These are phyloP conservation scores for Monosporascus sp. DNA, from an alignment of 2,329 filamentous ascomycete genomes.

Conservation along the genomic window DNA sequence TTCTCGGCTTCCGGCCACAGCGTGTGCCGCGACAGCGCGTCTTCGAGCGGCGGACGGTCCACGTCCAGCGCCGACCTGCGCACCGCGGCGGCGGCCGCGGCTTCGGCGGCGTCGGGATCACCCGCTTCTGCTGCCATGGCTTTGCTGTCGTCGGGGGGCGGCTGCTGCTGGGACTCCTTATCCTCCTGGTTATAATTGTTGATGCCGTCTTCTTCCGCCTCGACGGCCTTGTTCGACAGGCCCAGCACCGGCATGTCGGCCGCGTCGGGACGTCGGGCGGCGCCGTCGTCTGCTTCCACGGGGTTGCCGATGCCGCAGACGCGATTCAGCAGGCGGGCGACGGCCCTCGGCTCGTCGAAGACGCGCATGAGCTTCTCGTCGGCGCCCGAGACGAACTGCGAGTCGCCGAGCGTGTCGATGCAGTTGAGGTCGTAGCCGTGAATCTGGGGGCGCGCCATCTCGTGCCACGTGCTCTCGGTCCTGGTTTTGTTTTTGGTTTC, in stretches of 20 bases:
- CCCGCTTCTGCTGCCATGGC: background rate
- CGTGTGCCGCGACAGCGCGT: slow-evolving; percentile 81
- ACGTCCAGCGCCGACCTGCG: slow-evolving; percentile 59
- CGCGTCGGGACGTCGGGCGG: slow-evolving; percentile 64
- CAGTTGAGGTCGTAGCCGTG: slow-evolving; percentile 98
- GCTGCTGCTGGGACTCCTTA: too few relatives aligned
- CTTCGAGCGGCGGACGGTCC: slow-evolving; percentile 77
- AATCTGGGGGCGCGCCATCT: slow-evolving; percentile 92
- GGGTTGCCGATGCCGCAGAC: slow-evolving; percentile 56
- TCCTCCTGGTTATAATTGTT: background rate
- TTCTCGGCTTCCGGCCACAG: slow-evolving; percentile 97
- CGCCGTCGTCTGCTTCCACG: slow-evolving; percentile 21
- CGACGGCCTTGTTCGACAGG: slow-evolving; percentile 90
- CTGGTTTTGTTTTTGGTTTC: background rate
- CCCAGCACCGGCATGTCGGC: slow-evolving; percentile 94
- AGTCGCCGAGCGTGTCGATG: slow-evolving; percentile 66
- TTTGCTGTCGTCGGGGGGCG: background rate
- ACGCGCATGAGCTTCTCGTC: slow-evolving; percentile 98
- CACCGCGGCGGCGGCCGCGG: slow-evolving; percentile 40
- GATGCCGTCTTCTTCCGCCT: slow-evolving; percentile 41
- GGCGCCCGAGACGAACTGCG: slow-evolving; percentile 86
- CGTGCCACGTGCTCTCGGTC: slow-evolving; percentile 68
- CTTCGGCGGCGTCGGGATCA: background rate
- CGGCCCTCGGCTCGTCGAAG: slow-evolving; percentile 81
- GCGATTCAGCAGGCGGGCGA: slow-evolving; percentile 65